Conservation (phyloP, 129 eudicot species). For the Mikania micrantha region DNA sequence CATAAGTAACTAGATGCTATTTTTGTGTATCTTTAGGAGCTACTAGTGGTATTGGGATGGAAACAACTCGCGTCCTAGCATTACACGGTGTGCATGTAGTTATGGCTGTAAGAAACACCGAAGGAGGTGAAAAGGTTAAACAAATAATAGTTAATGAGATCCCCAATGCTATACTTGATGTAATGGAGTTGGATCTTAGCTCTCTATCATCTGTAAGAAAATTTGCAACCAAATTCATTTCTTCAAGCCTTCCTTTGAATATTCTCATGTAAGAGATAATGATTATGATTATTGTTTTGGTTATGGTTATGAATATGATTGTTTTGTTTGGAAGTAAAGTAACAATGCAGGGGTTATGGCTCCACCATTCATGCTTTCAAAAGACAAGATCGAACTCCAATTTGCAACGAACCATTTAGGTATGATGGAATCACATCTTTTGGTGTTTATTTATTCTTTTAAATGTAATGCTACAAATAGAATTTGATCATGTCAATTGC, state of each 20-base stretch:
- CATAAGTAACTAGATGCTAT: not conserved
- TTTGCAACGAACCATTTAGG: conserved; percentile 85
- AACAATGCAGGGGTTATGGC: conserved; percentile 89
- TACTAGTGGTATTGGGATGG: conserved; percentile 72
- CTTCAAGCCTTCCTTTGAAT: conserved; percentile 60
- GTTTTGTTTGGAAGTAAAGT: conserved; percentile 46
- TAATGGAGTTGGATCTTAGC: conserved; percentile 84
- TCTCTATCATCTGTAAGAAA: conserved; percentile 59
- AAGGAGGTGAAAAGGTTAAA: conserved; percentile 48
- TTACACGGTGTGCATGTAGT: conserved; percentile 60
- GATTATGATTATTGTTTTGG: not conserved
- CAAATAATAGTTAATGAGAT: conserved; percentile 49
- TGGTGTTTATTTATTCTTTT: too few species aligned
- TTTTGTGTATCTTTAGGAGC: conserved; percentile 49
- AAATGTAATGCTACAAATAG: too few species aligned
- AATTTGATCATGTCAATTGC: not conserved
- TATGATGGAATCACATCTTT: too few species aligned
- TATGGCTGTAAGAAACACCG: conserved; percentile 74
- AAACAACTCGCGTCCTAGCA: conserved; percentile 61
- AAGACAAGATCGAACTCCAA: conserved; percentile 68
- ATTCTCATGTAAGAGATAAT: conserved; percentile 45
- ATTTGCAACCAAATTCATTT: conserved; percentile 56
- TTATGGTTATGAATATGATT: not conserved
- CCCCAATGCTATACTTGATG: conserved; percentile 63
- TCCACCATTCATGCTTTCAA: conserved; percentile 57